Conservation (phyloP, 805 yeast genomes). For the Clavispora phyllophila region DNA sequence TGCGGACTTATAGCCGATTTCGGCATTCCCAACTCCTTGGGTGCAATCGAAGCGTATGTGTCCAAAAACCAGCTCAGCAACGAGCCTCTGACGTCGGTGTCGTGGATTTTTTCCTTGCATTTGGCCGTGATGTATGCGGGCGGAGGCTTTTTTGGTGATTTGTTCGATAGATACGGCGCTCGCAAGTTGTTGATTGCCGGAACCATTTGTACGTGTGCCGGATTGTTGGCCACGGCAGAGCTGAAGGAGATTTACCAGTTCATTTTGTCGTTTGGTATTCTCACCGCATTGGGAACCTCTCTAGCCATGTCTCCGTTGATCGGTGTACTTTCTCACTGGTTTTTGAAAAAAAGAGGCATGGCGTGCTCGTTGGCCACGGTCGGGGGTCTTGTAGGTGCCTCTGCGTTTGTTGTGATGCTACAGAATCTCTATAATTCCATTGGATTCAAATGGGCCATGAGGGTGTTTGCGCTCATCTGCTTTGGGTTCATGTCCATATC, state of each 20-base stretch:
- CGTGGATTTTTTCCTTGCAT: conserved; percentile 19
- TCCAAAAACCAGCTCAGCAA: conserved; percentile 12
- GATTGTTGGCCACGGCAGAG: conserved; percentile 41
- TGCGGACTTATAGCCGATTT: conserved; percentile 18
- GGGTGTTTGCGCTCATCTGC: conserved; percentile 45
- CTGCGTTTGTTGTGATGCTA: conserved; percentile 48
- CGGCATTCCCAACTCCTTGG: conserved; percentile 19
- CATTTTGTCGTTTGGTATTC: conserved; percentile 47
- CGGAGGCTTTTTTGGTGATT: conserved; percentile 38
- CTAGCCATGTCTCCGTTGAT: conserved; percentile 41
- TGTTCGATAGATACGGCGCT: conserved; percentile 45
- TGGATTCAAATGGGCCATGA: conserved; percentile 52
- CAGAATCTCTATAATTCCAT: conserved; percentile 41
- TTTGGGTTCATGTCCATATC: conserved; percentile 24
- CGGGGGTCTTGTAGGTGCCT: conserved; percentile 54
- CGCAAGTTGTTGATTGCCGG: conserved; percentile 33
- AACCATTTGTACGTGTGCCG: conserved; percentile 29
- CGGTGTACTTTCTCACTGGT: conserved; percentile 43
- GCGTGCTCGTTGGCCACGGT: conserved; percentile 44
- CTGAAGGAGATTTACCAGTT: conserved; percentile 45
- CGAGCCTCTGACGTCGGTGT: conserved; percentile 11
- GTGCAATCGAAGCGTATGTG: conserved; percentile 18
- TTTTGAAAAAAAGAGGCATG: conserved; percentile 36
- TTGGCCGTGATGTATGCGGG: conserved; percentile 17
- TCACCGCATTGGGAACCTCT: conserved; percentile 41